Evolutionary conservation across 768 basidiomycete genomes (phyloP), one percentile per base, ranked within the genome.

Genomic region (Chalciporus piperatus): DNA sequence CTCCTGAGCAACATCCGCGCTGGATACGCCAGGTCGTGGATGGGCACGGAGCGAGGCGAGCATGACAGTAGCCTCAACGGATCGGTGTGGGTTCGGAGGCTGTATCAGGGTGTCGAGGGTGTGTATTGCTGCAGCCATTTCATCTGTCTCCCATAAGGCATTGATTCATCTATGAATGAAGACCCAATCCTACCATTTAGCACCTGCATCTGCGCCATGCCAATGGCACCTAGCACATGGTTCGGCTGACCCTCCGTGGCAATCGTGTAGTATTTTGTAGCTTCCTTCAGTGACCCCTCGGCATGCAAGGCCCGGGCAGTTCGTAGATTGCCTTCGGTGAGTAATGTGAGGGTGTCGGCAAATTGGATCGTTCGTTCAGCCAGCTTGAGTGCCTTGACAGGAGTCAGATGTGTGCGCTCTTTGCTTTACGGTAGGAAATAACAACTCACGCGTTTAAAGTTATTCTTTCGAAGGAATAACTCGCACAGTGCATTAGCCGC

Each of bases 351-450:
- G 0, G 89, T 92, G 60, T 98, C 96, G 0, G 95, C 89, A 62
- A 90, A 97, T 64, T 98, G 94, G 37, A 98, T 85, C 0, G 94
- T 88, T 46, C 94, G 82, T 62, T 98, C 97, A 20, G 93, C 94
- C 17, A 98, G 75, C 74, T 98, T 99, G 40, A 96, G 68, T 0
- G 93, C 92, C 85, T 93, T 43, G 38, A 5, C 5, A 27, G 23
- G 19, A 20, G 46, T 46, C 44, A 54, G 35, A 25, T 44, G 27
- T 9, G 6, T 44, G 27, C 6, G 27, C 7, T 27, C 32, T 8
- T 16, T 19, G 22, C 23, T 2, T 38, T 13, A 8, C 10, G 14
- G 8, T 27, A 43, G 17, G 35, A n/a, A 11, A 13, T 4, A 66
- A 76, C 35, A n/a, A 44, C 50, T 35, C 54, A 85, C 92, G 56